phyloP scores from a whole-genome alignment of 176 grass and related monocot genomes.

The Cenchrus fungigraminus region DNA sequence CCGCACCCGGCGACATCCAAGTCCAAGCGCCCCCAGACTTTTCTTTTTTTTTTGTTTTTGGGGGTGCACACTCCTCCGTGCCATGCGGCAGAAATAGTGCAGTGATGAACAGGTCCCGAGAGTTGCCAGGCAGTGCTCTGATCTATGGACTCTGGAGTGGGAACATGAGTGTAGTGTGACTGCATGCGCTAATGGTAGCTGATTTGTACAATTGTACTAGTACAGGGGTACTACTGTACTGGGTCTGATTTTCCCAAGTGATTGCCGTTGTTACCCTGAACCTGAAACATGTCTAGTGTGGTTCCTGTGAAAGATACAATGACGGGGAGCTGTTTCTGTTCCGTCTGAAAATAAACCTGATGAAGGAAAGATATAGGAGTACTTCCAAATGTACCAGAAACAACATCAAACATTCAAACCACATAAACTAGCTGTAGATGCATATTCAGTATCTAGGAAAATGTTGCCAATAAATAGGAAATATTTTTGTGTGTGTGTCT shows the following conservation, averaged over 20 bases:
- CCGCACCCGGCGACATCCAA: not conserved
- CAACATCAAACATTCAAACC: not conserved
- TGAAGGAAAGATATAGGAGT: not conserved
- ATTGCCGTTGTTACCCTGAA: too few relatives aligned
- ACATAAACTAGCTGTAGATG: not conserved
- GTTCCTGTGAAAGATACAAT: not conserved
- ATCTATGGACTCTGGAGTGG: not conserved
- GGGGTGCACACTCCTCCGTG: not conserved
- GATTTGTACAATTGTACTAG: not conserved
- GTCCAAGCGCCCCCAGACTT: not conserved
- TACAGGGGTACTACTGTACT: too few relatives aligned
- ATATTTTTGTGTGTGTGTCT: not conserved
- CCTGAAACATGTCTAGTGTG: not conserved
- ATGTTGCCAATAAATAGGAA: not conserved
- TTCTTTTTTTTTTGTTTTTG: not conserved
- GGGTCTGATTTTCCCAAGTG: not conserved
- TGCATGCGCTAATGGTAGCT: not conserved
- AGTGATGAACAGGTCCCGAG: not conserved
- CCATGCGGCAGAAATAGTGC: slow-evolving; percentile 4
- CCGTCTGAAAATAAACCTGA: not conserved
- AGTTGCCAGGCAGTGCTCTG: not conserved
- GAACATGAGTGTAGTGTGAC: not conserved
- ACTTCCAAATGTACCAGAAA: not conserved
- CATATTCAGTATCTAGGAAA: not conserved
- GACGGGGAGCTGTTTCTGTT: not conserved